Evolutionary conservation across 495 filamentous ascomycete species (phyloP).

Genomic region (Neohortaea acidophila): DNA sequence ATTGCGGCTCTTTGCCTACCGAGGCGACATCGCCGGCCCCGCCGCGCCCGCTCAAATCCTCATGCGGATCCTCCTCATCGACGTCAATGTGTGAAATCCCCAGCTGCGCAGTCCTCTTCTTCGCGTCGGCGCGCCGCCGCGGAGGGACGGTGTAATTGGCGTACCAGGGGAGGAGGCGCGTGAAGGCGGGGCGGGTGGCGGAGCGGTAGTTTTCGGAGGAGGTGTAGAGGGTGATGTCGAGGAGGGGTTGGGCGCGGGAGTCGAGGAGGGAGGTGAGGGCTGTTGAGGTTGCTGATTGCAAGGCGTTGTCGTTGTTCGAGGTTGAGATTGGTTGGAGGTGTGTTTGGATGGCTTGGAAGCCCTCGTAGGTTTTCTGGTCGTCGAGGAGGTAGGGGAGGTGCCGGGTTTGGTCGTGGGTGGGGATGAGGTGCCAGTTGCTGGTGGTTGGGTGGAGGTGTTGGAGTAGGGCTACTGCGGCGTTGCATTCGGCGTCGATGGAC

Average conservation of each 20-base stretch:
- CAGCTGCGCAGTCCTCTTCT: slow-evolving; percentile 55
- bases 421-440: slow-evolving; percentile 57
- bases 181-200: slow-evolving; percentile 60
- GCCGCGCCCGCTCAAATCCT: slow-evolving; percentile 13
- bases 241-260: slow-evolving; percentile 19
- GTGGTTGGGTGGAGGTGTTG: slow-evolving; percentile 36
- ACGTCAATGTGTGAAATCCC: slow-evolving; percentile 54
- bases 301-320: background rate
- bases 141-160: slow-evolving; percentile 66
- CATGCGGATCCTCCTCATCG: slow-evolving; percentile 31
- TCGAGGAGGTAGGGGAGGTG: slow-evolving; percentile 26
- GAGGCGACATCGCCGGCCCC: slow-evolving; percentile 3
- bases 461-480: slow-evolving; percentile 52
- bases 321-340: background rate
- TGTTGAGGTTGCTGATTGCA: slow-evolving; percentile 7
- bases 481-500: slow-evolving; percentile 75
- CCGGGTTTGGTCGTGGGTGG: slow-evolving; percentile 44
- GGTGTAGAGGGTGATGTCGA: slow-evolving; percentile 51
- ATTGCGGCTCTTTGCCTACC: slow-evolving; percentile 6
- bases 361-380: slow-evolving; percentile 45
- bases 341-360: slow-evolving; percentile 54
- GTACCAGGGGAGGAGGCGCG: slow-evolving; percentile 62
- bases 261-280: slow-evolving; percentile 19
- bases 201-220: slow-evolving; percentile 74
- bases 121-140: slow-evolving; percentile 48